These are phyloP conservation scores for Pseudocercospora crystallina DNA, from an alignment of 2,329 filamentous ascomycete species.

Conservation along the genomic window DNA sequence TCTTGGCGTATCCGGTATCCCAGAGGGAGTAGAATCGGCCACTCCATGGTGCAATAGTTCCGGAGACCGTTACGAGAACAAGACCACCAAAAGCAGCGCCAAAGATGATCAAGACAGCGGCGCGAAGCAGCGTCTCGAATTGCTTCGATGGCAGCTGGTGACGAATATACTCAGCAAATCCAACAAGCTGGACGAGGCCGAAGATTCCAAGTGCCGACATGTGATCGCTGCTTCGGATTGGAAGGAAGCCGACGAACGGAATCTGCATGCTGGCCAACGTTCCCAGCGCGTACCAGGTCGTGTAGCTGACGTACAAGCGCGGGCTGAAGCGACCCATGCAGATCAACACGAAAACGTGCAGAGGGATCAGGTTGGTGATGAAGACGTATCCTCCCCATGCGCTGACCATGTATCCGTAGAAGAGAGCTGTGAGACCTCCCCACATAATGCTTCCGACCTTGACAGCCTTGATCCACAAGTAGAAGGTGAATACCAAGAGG, in stretches of 20 bases:
- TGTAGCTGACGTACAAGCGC: constrained; percentile 92
- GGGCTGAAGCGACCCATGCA: constrained; percentile 97
- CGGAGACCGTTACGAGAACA: constrained; percentile 77
- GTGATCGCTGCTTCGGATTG: constrained; percentile 95
- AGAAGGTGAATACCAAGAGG: constrained; percentile 97
- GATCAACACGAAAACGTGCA: constrained; percentile 90
- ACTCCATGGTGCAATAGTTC: constrained; percentile 94
- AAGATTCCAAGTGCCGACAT: constrained; percentile 97
- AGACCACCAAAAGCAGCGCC: constrained; percentile 71
- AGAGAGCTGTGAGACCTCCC: constrained; percentile 90
- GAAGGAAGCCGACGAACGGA: constrained; percentile 95
- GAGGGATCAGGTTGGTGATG: constrained; percentile 93
- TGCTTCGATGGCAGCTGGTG: constrained; percentile 87
- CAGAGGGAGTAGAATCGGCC: constrained; percentile 99
- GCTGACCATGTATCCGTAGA: constrained; percentile 99
- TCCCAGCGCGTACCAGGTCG: constrained; percentile 95
- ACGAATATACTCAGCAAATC: constrained; percentile 86
- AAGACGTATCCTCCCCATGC: constrained; percentile 99
- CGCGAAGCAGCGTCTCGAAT: constrained; percentile 84
- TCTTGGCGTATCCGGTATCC: constrained; percentile 98
- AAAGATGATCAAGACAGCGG: constrained; percentile 73
- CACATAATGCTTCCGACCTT: constrained; percentile 96
- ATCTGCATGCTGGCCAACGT: constrained; percentile 99
- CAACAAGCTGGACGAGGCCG: constrained; percentile 89
- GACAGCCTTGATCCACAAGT: constrained; percentile 96